Conservation (phyloP, 2,329 filamentous ascomycete genomes). For the Aspergillus tanneri region DNA sequence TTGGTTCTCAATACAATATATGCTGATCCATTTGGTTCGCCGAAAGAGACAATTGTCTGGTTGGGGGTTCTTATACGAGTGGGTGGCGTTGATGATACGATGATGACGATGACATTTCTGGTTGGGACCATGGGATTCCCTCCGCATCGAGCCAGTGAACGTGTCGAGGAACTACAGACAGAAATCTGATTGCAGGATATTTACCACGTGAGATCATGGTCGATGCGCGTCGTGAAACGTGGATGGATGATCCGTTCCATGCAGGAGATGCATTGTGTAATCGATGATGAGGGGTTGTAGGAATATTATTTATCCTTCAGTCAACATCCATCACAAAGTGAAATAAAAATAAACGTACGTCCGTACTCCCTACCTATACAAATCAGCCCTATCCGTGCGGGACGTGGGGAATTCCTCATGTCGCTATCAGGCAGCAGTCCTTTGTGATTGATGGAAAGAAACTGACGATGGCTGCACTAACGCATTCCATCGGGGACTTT, state of each 20-base stretch:
- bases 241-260: not conserved
- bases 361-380: not conserved
- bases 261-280: too few relatives aligned
- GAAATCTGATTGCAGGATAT: not conserved
- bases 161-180: not conserved
- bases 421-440: conserved; percentile 8
- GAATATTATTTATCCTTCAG: too few relatives aligned
- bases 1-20: not conserved
- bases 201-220: not conserved
- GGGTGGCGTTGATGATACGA: conserved; percentile 31
- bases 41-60: not conserved
- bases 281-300: too few relatives aligned
- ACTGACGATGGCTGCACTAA: not conserved
- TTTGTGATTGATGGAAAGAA: not conserved
- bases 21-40: not conserved
- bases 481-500: conserved; percentile 3
- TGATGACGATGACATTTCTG: conserved; percentile 32
- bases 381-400: conserved; percentile 17
- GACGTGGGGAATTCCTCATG: conserved; percentile 6
- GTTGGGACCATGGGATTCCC: conserved; percentile 12
- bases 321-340: too few relatives aligned
- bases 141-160: conserved; percentile 11
- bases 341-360: too few relatives aligned
- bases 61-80: conserved; percentile 9
- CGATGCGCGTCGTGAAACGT: not conserved